Evolutionary conservation across 768 basidiomycete genomes (phyloP).

Genomic region (Xerocomus spinulosus): DNA sequence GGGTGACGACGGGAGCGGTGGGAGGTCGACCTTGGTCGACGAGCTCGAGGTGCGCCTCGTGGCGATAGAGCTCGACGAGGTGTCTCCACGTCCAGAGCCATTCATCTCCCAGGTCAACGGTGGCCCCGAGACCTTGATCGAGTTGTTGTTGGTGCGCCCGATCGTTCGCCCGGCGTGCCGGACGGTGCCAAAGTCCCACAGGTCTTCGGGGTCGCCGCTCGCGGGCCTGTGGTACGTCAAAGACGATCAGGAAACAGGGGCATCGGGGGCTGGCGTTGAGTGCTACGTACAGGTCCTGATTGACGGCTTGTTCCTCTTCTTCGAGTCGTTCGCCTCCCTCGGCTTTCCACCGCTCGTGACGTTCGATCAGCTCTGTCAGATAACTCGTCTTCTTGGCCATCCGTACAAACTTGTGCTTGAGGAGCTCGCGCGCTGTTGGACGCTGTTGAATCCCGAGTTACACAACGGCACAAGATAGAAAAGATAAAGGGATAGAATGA

Average conservation of each 20-base stretch:
- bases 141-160: conserved; percentile 57
- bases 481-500: neutral
- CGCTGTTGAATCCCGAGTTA: conserved; percentile 48
- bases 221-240: conserved; percentile 38
- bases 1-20: conserved; percentile 48
- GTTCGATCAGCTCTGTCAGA: conserved; percentile 91
- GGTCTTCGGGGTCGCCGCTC: conserved; percentile 65
- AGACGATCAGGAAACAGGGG: neutral
- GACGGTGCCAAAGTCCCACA: conserved; percentile 98
- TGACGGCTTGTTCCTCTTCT: conserved; percentile 61
- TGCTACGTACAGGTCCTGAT: conserved; percentile 58
- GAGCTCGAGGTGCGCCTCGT: conserved; percentile 34
- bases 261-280: neutral
- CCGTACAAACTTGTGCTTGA: conserved; percentile 94
- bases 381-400: conserved; percentile 94
- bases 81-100: conserved; percentile 39
- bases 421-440: conserved; percentile 88
- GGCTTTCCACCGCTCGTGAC: conserved; percentile 88
- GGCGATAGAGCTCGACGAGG: conserved; percentile 36
- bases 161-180: conserved; percentile 70
- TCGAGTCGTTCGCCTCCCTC: conserved; percentile 78
- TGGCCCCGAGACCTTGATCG: conserved; percentile 57
- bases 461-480: conserved; percentile 3
- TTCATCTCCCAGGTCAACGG: conserved; percentile 81
- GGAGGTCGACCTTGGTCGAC: conserved; percentile 56